Conservation (phyloP, 495 filamentous ascomycete species). For the Ramalina peruviana region DNA sequence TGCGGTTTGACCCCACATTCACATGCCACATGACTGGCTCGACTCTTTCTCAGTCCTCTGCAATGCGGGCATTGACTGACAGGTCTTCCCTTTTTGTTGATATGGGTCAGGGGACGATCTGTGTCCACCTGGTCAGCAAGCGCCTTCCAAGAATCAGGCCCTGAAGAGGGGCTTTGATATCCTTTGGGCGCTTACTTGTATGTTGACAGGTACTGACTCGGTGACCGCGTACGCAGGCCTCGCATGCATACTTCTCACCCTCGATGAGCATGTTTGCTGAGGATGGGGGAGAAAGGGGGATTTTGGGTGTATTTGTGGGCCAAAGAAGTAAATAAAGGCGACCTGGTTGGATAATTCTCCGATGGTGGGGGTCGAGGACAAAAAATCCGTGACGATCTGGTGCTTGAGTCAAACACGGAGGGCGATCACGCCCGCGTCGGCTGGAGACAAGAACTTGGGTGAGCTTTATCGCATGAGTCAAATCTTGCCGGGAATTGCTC, state of each 20-base stretch:
- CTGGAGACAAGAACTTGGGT: too few species aligned
- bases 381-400: too few species aligned
- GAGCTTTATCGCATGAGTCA: too few species aligned
- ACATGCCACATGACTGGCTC: constrained; percentile 89
- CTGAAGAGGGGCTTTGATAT: constrained; percentile 13
- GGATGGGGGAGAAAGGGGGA: neutral
- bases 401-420: too few species aligned
- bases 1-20: constrained; percentile 90
- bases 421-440: too few species aligned
- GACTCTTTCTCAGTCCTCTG: constrained; percentile 91
- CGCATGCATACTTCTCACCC: constrained; percentile 83
- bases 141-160: constrained; percentile 13
- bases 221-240: constrained; percentile 88
- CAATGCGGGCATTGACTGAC: constrained; percentile 98
- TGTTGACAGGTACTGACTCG: constrained; percentile 92
- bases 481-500: too few species aligned
- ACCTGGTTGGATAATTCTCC: too few species aligned
- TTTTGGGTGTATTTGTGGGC: too few species aligned
- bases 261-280: constrained; percentile 56
- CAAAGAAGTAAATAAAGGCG: too few species aligned
- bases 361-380: too few species aligned
- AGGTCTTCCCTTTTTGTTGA: constrained; percentile 96
- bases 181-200: constrained; percentile 47
- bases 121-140: constrained; percentile 20
- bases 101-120: constrained; percentile 90